These are phyloP conservation scores for Aphanomyces cochlioides DNA, from an alignment of 352 stramenopile species.

Conservation along the genomic window DNA sequence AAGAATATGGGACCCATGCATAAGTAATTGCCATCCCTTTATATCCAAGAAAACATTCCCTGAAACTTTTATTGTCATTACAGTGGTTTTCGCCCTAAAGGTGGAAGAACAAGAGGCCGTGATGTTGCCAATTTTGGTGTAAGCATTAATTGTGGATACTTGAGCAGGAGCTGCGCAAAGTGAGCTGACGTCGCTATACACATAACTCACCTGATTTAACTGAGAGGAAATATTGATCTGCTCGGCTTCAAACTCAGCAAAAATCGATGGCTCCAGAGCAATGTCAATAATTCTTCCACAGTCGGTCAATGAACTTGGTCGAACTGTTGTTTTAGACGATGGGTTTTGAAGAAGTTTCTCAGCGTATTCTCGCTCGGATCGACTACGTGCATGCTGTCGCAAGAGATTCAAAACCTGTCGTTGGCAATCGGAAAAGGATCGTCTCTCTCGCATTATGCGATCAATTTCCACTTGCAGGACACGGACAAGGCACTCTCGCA, in stretches of 20 bases:
- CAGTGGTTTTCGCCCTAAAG: not conserved
- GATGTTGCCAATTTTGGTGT: slow-evolving; percentile 5
- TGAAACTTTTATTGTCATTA: not conserved
- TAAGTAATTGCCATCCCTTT: slow-evolving; percentile 3
- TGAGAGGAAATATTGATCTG: not conserved
- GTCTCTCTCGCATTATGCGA: not conserved
- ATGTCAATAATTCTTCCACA: slow-evolving; percentile 38
- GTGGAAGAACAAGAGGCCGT: not conserved
- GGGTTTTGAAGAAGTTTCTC: slow-evolving; percentile 19
- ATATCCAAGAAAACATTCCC: not conserved
- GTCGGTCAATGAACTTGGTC: slow-evolving; percentile 28
- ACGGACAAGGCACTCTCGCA: not conserved
- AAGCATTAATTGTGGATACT: slow-evolving; percentile 10
- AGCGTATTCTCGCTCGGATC: slow-evolving; percentile 39
- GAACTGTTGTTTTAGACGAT: slow-evolving; percentile 14
- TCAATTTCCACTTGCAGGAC: slow-evolving; percentile 4
- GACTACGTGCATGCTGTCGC: slow-evolving; percentile 33
- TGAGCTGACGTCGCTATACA: too few species aligned
- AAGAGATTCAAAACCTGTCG: slow-evolving; percentile 37
- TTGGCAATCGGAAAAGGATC: slow-evolving; percentile 37
- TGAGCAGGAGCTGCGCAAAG: not conserved
- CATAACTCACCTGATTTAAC: slow-evolving; percentile 3
- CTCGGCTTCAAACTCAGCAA: slow-evolving; percentile 29
- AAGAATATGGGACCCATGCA: slow-evolving; percentile 34
- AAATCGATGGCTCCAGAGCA: slow-evolving; percentile 35